Evolutionary conservation across 192 early-diverging fungal species (phyloP).

Genomic region (Cetraspora pellucida): DNA sequence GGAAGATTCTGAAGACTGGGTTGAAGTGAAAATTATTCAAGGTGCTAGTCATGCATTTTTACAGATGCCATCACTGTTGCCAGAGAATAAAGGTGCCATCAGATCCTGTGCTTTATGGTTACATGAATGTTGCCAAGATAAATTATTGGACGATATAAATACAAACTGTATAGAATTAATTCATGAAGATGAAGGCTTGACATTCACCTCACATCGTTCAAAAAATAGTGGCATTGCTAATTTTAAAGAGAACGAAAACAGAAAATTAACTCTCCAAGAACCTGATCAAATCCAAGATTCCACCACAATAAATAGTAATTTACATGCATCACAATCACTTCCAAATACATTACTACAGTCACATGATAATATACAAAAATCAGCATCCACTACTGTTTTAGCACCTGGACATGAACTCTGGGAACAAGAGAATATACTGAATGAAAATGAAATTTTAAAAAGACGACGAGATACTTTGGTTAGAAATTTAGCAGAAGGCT

Average conservation of each 20-base stretch:
- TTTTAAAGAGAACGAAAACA: no score
- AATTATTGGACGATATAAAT: background rate
- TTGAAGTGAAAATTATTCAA: constrained; percentile 71
- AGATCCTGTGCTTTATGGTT: constrained; percentile 42
- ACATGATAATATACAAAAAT: background rate
- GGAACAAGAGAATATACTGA: constrained; percentile 25
- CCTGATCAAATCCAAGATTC: no score
- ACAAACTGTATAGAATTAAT: background rate
- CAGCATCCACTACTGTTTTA: background rate
- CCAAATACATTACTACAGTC: no score
- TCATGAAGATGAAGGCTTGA: constrained; percentile 6
- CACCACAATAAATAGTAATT: no score
- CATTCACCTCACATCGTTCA: background rate
- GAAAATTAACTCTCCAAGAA: no score
- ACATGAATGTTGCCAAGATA: background rate
- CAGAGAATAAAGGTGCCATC: constrained; percentile 63
- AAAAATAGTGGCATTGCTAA: background rate
- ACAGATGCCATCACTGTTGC: constrained; percentile 73
- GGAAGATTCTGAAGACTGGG: constrained; percentile 46
- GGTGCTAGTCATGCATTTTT: constrained; percentile 68
- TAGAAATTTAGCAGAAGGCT: constrained; percentile 1
- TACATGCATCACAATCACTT: no score
- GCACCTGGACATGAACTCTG: constrained; percentile 16
- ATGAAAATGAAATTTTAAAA: constrained; percentile 21
- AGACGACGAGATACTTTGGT: constrained; percentile 24